Evolutionary conservation across 179 eudicot genomes (phyloP).

Genomic region (Pouteria campechiana): DNA sequence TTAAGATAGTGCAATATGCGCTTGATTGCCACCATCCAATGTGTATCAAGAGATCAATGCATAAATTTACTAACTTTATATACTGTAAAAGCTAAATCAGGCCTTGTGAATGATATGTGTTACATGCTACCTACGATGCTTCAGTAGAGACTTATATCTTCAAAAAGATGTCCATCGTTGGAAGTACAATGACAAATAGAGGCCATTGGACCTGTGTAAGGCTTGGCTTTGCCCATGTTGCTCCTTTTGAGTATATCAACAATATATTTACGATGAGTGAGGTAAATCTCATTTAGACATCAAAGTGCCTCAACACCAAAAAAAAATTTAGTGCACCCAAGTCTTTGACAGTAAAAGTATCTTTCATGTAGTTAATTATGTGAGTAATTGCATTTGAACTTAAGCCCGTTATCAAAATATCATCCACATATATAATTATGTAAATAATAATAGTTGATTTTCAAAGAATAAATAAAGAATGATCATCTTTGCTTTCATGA

Average conservation of each 20-base stretch:
- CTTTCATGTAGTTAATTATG: neutral
- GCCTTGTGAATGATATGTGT: neutral
- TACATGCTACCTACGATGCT: neutral
- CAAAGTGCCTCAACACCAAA: neutral
- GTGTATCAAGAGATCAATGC: neutral
- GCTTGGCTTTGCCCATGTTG: neutral
- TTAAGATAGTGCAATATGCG: neutral
- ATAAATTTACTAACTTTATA: neutral
- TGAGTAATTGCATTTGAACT: no score
- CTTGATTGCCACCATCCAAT: slow-evolving; percentile 4
- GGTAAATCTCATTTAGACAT: neutral
- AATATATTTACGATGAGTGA: neutral
- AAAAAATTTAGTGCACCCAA: neutral
- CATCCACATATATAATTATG: neutral
- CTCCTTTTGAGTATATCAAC: neutral
- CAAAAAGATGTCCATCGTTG: neutral
- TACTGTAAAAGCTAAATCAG: neutral
- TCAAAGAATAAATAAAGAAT: no score
- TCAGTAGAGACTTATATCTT: neutral
- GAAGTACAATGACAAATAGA: neutral
- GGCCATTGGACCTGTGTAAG: neutral
- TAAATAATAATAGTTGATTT: no score
- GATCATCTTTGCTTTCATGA: neutral
- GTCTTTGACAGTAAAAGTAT: neutral
- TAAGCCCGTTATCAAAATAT: neutral